Evolutionary conservation across 83 land plant genomes (phyloP).

Genomic region (Isoetes engelmannii): DNA sequence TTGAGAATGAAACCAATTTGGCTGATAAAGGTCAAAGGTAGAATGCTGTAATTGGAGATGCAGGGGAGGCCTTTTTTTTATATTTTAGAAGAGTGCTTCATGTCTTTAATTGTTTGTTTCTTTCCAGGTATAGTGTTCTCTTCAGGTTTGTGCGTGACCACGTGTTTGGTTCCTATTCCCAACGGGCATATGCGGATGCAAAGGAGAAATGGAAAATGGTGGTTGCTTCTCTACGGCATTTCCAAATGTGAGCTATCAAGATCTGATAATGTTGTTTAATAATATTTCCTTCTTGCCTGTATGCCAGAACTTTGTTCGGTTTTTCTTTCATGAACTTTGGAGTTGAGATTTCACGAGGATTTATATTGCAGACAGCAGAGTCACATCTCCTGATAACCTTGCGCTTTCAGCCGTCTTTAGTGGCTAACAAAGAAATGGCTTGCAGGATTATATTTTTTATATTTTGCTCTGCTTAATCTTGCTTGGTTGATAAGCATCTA

Average conservation of each 20-base stretch:
- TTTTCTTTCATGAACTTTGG: too few species aligned
- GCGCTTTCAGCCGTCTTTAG: too few species aligned
- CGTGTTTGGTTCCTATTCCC: conserved; percentile 83
- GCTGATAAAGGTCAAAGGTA: conserved; percentile 86
- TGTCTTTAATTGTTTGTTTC: background rate
- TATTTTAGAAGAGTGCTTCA: background rate
- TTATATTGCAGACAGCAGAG: too few species aligned
- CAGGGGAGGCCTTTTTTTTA: background rate
- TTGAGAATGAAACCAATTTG: conserved; percentile 62
- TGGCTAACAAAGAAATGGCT: too few species aligned
- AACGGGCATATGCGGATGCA: conserved; percentile 89
- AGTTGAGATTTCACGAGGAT: too few species aligned
- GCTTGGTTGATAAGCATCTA: too few species aligned
- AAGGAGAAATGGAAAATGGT: conserved; percentile 91
- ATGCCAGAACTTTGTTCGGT: background rate
- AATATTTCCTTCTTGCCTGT: background rate
- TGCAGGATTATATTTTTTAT: too few species aligned
- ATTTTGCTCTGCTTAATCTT: too few species aligned
- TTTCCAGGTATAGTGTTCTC: conserved; percentile 68
- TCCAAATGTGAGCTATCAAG: conserved; percentile 56
- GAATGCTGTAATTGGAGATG: background rate
- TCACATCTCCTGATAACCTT: too few species aligned
- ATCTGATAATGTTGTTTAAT: background rate
- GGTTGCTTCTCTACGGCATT: conserved; percentile 84
- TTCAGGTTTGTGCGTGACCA: conserved; percentile 89